Evolutionary conservation across 805 yeast genomes (phyloP).

Genomic region (Tetrapisispora arboricola): DNA sequence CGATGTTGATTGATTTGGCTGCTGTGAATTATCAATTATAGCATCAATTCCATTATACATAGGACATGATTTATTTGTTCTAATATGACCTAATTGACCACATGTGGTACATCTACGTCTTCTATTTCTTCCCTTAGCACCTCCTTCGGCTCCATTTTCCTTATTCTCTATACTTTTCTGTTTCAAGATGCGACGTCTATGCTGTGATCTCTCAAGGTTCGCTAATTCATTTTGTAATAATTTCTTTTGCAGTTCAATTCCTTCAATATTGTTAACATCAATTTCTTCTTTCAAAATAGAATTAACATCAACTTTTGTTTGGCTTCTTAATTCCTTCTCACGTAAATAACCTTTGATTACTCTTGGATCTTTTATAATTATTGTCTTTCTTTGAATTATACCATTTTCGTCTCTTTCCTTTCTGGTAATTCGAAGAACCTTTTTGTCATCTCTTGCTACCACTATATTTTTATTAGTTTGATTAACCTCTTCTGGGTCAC

Average conservation of each 20-base stretch:
- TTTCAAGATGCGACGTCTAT: constrained; percentile 48
- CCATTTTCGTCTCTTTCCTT: constrained; percentile 78
- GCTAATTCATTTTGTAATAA: constrained; percentile 76
- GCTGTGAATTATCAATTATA: constrained; percentile 9
- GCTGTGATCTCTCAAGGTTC: constrained; percentile 66
- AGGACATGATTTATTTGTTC: constrained; percentile 85
- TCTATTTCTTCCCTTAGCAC: constrained; percentile 29
- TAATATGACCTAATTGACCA: constrained; percentile 90
- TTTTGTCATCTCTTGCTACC: constrained; percentile 25
- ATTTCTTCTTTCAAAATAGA: constrained; percentile 25
- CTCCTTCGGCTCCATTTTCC: constrained; percentile 18
- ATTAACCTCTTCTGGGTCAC: constrained; percentile 30
- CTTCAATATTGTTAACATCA: constrained; percentile 59
- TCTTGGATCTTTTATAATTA: constrained; percentile 73
- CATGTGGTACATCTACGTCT: constrained; percentile 88
- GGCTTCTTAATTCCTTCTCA: constrained; percentile 50
- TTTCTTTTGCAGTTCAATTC: constrained; percentile 65
- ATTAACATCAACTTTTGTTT: constrained; percentile 56
- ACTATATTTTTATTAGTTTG: constrained; percentile 24
- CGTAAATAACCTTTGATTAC: constrained; percentile 77
- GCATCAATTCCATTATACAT: constrained; percentile 46
- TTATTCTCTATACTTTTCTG: constrained; percentile 26
- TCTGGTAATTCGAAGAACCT: constrained; percentile 58
- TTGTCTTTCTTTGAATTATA: constrained; percentile 69
- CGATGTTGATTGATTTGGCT: not conserved